Evolutionary conservation across 345 rosid genomes (phyloP), one percentile per base, ranked within the genome.

Genomic region (Pistacia vera): DNA sequence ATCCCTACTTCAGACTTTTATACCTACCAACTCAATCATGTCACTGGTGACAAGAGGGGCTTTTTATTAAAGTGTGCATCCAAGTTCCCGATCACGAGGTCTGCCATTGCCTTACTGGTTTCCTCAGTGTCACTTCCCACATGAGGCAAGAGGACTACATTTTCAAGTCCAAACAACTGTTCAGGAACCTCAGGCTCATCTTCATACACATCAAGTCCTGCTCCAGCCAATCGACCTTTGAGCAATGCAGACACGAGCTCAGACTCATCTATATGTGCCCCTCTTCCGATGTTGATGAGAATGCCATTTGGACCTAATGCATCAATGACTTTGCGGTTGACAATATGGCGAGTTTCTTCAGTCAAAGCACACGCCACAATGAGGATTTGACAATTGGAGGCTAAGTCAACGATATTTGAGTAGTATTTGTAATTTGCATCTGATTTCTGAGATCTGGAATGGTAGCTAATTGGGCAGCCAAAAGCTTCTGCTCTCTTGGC

Each of bases 401-500:
- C 96, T 66, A 91, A 73, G 41, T 84, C 89, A 20, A 72, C 18
- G 5, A 85, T 69, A 66, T 65, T 83, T 16, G 90, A 56, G 61
- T 79, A 78, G 85, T 86, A 91, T 48, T 74, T 84, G 82, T 86
- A 86, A 38, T 51, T 75, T 20, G 74, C 8, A 35, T 52, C 56
- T 46, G 86, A 64, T 79, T 89, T 91, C 74, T 77, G 66, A 3
- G 89, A 72, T 74, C 89, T 85, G 17, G 89, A 85, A 79, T 74
- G 63, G 76, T 89, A 91, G 68, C 86, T 75, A 54, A 88, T 84
- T 12, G 84, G 77, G 76, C 92, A 89, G 75, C 79, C 36, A 63
- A 91, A 89, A 36, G 90, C 92, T 79, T 85, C 86, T 13, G 89
- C 90, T 84, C 92, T 81, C 80, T 88, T 81, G 5, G 90, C 90